Conservation (phyloP, 257 asterid genomes). For the Anisodus acutangulus region DNA sequence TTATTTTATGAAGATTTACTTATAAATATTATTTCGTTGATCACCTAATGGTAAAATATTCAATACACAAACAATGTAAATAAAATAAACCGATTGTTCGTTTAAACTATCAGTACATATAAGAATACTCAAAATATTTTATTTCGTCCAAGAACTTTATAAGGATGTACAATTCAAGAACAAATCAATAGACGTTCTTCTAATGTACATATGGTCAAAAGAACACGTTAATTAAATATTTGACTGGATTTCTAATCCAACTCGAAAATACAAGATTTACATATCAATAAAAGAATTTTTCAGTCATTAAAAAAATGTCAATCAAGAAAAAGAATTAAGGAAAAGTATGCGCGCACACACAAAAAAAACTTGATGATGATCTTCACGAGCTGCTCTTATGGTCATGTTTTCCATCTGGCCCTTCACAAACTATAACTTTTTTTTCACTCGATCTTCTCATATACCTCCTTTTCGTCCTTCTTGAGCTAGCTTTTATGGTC, state of each 20-base stretch:
- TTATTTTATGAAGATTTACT: too few relatives aligned
- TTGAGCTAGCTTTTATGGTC: conserved; percentile 34
- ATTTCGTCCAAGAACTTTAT: background rate
- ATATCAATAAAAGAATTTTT: background rate
- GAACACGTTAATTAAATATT: background rate
- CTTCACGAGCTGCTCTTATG: background rate
- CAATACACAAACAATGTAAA: too few relatives aligned
- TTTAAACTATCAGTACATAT: too few relatives aligned
- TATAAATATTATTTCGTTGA: too few relatives aligned
- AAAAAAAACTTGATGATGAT: background rate
- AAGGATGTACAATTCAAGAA: background rate
- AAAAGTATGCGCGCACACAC: background rate
- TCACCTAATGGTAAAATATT: too few relatives aligned
- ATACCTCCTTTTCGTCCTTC: conserved; percentile 27
- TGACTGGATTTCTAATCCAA: conserved; percentile 2
- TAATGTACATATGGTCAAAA: background rate
- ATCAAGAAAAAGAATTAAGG: background rate
- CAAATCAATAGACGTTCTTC: background rate
- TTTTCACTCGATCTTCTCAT: conserved; percentile 26
- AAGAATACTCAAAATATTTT: background rate
- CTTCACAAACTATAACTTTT: background rate
- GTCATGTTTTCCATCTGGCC: background rate
- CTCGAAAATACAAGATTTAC: background rate
- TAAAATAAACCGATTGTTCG: too few relatives aligned
- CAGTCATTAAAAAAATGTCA: background rate